Evolutionary conservation across 2,329 filamentous ascomycete genomes (phyloP).

Genomic region (Coniochaeta pulveracea): DNA sequence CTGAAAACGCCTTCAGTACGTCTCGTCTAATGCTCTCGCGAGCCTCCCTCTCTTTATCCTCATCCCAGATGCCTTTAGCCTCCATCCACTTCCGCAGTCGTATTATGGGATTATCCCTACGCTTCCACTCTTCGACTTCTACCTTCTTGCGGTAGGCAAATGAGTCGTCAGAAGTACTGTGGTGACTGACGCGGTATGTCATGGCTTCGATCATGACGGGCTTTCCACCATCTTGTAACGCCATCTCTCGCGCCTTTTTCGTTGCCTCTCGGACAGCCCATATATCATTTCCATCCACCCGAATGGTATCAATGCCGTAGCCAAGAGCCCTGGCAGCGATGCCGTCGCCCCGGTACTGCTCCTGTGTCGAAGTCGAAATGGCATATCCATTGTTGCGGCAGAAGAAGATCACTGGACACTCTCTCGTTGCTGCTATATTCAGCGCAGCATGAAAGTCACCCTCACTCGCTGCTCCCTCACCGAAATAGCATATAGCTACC

Average conservation of each 20-base stretch:
- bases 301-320: conserved; percentile 75
- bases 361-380: conserved; percentile 66
- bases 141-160: conserved; percentile 90
- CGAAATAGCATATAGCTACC: conserved; percentile 67
- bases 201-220: conserved; percentile 89
- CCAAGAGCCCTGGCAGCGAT: conserved; percentile 68
- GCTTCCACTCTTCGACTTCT: conserved; percentile 84
- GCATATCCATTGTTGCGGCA: conserved; percentile 79
- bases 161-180: conserved; percentile 93
- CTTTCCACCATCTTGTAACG: conserved; percentile 67
- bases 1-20: conserved; percentile 71
- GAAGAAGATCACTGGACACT: conserved; percentile 66
- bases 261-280: conserved; percentile 66
- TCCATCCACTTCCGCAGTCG: conserved; percentile 61
- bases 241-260: conserved; percentile 59
- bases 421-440: conserved; percentile 69
- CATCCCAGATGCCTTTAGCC: conserved; percentile 70
- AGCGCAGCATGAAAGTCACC: conserved; percentile 75
- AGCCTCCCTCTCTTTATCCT: conserved; percentile 57
- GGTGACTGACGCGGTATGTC: conserved; percentile 93
- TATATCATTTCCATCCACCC: conserved; percentile 74
- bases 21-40: conserved; percentile 31
- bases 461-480: conserved; percentile 70
- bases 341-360: conserved; percentile 74
- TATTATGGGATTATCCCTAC: conserved; percentile 25